Base-by-base conservation (phyloP, 2,329 filamentous ascomycete genomes). In the Rutstroemia sydowiana region DNA sequence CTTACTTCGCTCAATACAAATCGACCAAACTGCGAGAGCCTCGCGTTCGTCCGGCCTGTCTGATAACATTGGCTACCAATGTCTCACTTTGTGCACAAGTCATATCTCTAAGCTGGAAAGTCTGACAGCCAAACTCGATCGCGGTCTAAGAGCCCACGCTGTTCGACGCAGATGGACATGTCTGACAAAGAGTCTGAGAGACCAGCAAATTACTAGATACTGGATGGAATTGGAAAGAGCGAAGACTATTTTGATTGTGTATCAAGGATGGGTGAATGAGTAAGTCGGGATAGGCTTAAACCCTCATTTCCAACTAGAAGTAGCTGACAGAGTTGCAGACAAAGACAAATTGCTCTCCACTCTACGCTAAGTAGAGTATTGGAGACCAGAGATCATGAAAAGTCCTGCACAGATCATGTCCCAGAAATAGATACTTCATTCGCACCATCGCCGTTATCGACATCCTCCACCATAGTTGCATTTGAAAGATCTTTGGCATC, bases 161-260 rank as follows among this genome's bases (percentile, higher is more conserved):
- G 23, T 44, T 37, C 39, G 47, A 26, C 23, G 47, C n/a, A 50
- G 42, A 20, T 50, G 47, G 47, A 34, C 39, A 8, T 50, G 30
- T 36, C 26, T 50, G 36, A 50, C 18, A 18, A 50, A 44, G 47
- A 23, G 28, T 14, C 34, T 50, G 39, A 50, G 28, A 32, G 47
- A 44, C 30, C 26, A 32, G 13, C 39, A 43, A 20, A 23, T 50
- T 13, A 21, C 14, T 2, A 31, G 14, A 13, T 44, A 50, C 28
- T 43, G 47, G 47, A 23, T 10, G 18, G 47, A 34, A 18, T 41
- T 50, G 20, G 47, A 50, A 23, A 34, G 47, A 16, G 47, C 47
- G 2, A 50, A 50, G 18, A 50, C 39, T 5, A 50, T 16, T 3
- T 31, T 50, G 28, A 44, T 50, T 23, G 42, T 50, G 6, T 50